phyloP scores from a whole-genome alignment of 371 early-diverging fungal genomes.

The Mortierella sp. region DNA sequence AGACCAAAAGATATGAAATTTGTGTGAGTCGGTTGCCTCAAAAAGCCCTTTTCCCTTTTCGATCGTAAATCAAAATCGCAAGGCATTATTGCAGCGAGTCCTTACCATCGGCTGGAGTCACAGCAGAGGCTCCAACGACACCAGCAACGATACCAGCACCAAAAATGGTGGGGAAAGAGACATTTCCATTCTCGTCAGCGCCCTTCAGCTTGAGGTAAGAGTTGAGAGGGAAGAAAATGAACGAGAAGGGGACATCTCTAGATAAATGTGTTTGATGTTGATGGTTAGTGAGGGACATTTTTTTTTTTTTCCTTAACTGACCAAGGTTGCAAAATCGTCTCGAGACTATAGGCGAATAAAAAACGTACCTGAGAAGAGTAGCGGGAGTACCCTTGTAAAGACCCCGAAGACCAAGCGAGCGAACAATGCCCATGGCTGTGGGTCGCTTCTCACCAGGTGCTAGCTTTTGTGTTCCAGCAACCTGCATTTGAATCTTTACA shows the following conservation, averaged over 20 bases:
- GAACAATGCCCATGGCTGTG: conserved; percentile 91
- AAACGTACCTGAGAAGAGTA: conserved; percentile 76
- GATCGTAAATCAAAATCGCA: too few relatives aligned
- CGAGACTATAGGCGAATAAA: neutral
- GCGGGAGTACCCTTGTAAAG: conserved; percentile 96
- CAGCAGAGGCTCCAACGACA: conserved; percentile 97
- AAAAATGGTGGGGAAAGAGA: conserved; percentile 79
- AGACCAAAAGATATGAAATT: neutral
- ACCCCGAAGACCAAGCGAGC: conserved; percentile 91
- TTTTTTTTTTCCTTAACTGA: neutral
- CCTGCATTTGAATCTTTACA: conserved; percentile 97
- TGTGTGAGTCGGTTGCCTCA: neutral
- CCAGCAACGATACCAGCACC: conserved; percentile 95
- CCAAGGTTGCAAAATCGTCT: neutral
- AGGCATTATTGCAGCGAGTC: neutral
- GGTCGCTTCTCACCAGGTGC: conserved; percentile 68
- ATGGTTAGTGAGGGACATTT: neutral
- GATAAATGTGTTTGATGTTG: neutral
- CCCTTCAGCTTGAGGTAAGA: conserved; percentile 94
- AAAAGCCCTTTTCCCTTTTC: neutral
- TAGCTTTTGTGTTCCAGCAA: conserved; percentile 83
- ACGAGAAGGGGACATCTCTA: conserved; percentile 97
- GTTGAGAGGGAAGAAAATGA: conserved; percentile 96
- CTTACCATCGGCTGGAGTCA: conserved; percentile 92
- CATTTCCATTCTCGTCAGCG: conserved; percentile 77